Conservation (phyloP, 768 basidiomycete genomes). For the Daedaleopsis sinensis region DNA sequence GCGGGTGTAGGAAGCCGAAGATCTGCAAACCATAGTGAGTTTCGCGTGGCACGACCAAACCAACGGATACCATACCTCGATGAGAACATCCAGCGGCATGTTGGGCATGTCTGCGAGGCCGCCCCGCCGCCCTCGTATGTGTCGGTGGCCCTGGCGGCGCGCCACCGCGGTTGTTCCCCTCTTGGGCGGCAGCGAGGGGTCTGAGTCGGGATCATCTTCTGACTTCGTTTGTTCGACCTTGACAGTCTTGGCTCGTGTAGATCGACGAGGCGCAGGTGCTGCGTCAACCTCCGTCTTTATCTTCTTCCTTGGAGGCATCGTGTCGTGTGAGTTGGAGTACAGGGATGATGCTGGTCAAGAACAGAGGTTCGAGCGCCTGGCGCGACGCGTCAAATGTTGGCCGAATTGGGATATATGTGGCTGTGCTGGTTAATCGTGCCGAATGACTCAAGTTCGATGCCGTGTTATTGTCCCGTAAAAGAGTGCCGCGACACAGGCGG, state of each 20-base stretch:
- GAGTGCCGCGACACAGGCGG: no score
- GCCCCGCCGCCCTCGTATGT: slow-evolving; percentile 8
- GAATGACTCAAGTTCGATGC: no score
- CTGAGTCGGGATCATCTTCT: background rate
- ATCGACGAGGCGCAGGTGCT: background rate
- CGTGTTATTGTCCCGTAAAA: no score
- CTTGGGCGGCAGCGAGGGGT: no score
- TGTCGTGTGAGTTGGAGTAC: no score
- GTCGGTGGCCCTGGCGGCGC: background rate
- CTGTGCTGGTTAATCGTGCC: no score
- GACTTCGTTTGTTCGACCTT: background rate
- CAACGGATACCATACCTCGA: slow-evolving; percentile 5
- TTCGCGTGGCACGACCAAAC: background rate
- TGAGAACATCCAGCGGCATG: slow-evolving; percentile 13
- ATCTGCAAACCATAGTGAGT: slow-evolving; percentile 3
- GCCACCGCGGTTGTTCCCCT: background rate
- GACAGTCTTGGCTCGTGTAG: background rate
- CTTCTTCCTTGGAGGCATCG: background rate
- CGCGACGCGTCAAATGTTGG: no score
- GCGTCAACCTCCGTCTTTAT: background rate
- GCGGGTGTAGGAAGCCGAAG: slow-evolving; percentile 12
- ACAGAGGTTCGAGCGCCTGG: no score
- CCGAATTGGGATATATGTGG: no score
- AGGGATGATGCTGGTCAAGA: no score
- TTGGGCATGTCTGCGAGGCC: slow-evolving; percentile 14